Percentiles rank a stretch among this genome's conserved stretches.
phyloP scores from a whole-genome alignment of 73 alveolate species.

The Paramecium pentaurelia region DNA sequence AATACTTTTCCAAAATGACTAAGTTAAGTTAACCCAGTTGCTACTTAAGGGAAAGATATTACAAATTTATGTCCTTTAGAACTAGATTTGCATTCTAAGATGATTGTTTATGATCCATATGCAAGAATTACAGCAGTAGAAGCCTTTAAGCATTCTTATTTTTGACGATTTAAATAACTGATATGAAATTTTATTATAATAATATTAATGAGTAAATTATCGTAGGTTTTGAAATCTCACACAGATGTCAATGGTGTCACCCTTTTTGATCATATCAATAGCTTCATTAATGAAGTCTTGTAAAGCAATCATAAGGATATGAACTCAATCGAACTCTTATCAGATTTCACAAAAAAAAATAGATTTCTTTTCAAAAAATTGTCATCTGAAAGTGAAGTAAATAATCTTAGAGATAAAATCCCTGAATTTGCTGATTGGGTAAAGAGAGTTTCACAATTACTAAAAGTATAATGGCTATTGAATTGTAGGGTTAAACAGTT shows the following conservation, averaged over 20 bases:
- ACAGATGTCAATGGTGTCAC: slow-evolving; percentile 45
- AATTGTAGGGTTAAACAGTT: slow-evolving; percentile 40
- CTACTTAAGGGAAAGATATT: slow-evolving; percentile 30
- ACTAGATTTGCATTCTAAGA: slow-evolving; percentile 59
- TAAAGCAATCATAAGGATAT: slow-evolving; percentile 37
- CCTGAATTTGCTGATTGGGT: slow-evolving; percentile 63
- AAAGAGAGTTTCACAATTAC: slow-evolving; percentile 2
- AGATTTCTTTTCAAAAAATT: slow-evolving; percentile 49
- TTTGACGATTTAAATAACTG: slow-evolving; percentile 50
- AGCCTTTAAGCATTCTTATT: slow-evolving; percentile 79
- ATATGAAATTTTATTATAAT: not conserved
- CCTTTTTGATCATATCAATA: slow-evolving; percentile 3
- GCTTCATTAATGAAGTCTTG: not conserved
- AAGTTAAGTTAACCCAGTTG: slow-evolving; percentile 10
- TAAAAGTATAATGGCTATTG: not conserved
- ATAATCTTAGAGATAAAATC: slow-evolving; percentile 25
- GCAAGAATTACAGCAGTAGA: slow-evolving; percentile 81
- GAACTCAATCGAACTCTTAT: slow-evolving; percentile 16
- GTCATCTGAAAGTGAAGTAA: slow-evolving; percentile 60
- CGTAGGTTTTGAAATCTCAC: slow-evolving; percentile 39
- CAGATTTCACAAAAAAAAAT: slow-evolving; percentile 62
- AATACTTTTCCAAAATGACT: slow-evolving; percentile 87
- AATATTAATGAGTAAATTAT: slow-evolving; percentile 34
- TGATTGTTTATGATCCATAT: slow-evolving; percentile 74
- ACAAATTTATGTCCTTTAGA: slow-evolving; percentile 57